Percentiles rank a stretch among this genome's conserved stretches.
Evolutionary conservation across 257 asterid genomes (phyloP).

Genomic region (Solanum gandarillasii): DNA sequence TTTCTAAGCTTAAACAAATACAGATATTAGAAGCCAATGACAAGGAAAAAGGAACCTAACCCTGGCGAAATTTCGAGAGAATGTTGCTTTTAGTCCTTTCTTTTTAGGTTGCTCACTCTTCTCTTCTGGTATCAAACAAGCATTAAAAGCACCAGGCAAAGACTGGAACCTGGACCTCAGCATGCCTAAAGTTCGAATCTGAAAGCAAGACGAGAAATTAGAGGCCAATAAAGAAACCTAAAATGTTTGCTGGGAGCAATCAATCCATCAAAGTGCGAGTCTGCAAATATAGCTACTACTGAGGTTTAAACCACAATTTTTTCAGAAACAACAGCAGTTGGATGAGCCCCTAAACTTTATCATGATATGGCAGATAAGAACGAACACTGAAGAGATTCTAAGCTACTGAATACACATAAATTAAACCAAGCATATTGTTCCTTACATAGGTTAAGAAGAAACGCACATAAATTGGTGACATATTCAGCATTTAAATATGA

Average conservation of each 20-base stretch:
- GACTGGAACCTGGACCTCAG: slow-evolving; percentile 88
- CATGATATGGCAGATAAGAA: not conserved
- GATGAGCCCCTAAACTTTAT: not conserved
- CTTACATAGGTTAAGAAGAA: not conserved
- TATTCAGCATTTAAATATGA: not conserved
- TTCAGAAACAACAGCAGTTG: not conserved
- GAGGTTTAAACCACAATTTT: not conserved
- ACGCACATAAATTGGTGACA: not conserved
- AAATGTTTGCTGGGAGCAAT: not conserved
- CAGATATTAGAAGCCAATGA: not conserved
- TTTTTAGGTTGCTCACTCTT: slow-evolving; percentile 56
- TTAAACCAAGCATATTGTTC: not conserved
- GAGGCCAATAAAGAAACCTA: slow-evolving; percentile 5
- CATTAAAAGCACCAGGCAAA: slow-evolving; percentile 90
- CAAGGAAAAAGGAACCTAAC: slow-evolving; percentile 17
- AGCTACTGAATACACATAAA: not conserved
- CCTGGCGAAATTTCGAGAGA: slow-evolving; percentile 80
- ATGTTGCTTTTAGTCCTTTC: slow-evolving; percentile 93
- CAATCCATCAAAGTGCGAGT: not conserved
- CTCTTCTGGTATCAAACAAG: slow-evolving; percentile 84
- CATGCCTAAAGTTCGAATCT: slow-evolving; percentile 98
- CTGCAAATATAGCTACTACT: not conserved
- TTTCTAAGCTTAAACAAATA: not conserved
- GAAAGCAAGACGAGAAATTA: slow-evolving; percentile 15
- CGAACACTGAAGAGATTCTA: not conserved